Conservation (phyloP, 73 alveolate species). For the Breviolum minutum region DNA sequence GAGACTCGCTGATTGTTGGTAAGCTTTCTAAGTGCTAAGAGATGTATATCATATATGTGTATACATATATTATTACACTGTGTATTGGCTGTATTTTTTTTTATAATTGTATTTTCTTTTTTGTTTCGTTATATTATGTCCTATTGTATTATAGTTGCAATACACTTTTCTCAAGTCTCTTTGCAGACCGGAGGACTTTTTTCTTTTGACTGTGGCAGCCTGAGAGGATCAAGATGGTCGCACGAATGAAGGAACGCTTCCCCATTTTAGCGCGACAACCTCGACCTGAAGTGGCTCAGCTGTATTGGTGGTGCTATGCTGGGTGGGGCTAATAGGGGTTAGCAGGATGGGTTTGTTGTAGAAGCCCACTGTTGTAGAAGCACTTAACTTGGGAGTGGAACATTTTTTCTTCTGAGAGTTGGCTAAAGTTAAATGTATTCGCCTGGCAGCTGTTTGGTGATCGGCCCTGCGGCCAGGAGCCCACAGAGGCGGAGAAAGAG, state of each 20-base stretch:
- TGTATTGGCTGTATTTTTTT: too few relatives aligned
- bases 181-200: background rate
- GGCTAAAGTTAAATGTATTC: too few relatives aligned
- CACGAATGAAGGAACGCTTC: slow-evolving; percentile 89
- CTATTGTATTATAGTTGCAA: too few relatives aligned
- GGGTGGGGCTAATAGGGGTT: background rate
- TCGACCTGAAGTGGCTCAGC: slow-evolving; percentile 46
- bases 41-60: background rate
- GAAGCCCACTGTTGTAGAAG: slow-evolving; percentile 22
- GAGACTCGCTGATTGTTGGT: background rate
- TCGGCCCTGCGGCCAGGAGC: slow-evolving; percentile 4
- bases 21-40: too few relatives aligned
- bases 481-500: slow-evolving; percentile 79
- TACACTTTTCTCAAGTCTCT: background rate
- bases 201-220: background rate
- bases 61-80: too few relatives aligned
- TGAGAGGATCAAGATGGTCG: slow-evolving; percentile 92
- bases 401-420: too few relatives aligned
- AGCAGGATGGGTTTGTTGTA: background rate
- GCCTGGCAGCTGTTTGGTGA: background rate
- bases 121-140: too few relatives aligned
- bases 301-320: background rate
- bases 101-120: too few relatives aligned
- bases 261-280: slow-evolving; percentile 94
- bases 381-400: background rate